phyloP scores from a whole-genome alignment of 1,139 yeast genomes.

The Saccharomyces hybrid region DNA sequence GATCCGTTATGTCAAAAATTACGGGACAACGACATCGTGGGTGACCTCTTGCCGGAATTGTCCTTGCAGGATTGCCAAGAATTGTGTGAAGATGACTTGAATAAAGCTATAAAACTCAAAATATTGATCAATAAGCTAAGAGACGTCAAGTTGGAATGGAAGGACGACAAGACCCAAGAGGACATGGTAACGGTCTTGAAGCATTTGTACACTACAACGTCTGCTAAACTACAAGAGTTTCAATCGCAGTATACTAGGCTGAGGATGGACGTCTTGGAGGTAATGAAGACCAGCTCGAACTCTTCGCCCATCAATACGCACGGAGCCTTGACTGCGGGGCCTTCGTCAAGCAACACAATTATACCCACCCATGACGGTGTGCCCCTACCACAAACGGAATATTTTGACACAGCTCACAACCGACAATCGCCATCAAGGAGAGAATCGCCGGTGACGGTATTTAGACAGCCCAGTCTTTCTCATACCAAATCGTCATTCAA shows the following conservation, averaged over 20 bases:
- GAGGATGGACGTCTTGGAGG: slow-evolving; percentile 27
- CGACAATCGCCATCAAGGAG: neutral
- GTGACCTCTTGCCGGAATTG: slow-evolving; percentile 52
- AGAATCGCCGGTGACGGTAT: slow-evolving; percentile 1
- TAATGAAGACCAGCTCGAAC: slow-evolving; percentile 16
- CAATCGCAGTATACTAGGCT: slow-evolving; percentile 27
- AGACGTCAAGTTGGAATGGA: slow-evolving; percentile 7
- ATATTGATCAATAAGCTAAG: slow-evolving; percentile 34
- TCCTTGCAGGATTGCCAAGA: slow-evolving; percentile 56
- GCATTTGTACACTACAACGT: slow-evolving; percentile 22
- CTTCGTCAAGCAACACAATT: slow-evolving; percentile 2
- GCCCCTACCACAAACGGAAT: neutral
- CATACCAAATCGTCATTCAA: neutral
- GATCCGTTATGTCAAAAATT: slow-evolving; percentile 30
- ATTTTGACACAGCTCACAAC: slow-evolving; percentile 3
- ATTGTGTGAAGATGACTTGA: slow-evolving; percentile 42
- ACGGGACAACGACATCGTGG: slow-evolving; percentile 54
- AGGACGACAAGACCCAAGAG: slow-evolving; percentile 13
- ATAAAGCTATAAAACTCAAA: slow-evolving; percentile 43
- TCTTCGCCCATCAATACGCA: slow-evolving; percentile 2
- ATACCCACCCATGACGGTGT: neutral
- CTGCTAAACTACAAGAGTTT: slow-evolving; percentile 25
- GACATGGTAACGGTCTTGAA: slow-evolving; percentile 20
- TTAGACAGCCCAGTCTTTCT: neutral
- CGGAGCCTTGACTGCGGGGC: neutral